Percentiles rank a stretch among this genome's conserved stretches.
These are phyloP conservation scores for Aphanomyces invadans DNA, from an alignment of 352 stramenopile genomes.

Conservation along the genomic window DNA sequence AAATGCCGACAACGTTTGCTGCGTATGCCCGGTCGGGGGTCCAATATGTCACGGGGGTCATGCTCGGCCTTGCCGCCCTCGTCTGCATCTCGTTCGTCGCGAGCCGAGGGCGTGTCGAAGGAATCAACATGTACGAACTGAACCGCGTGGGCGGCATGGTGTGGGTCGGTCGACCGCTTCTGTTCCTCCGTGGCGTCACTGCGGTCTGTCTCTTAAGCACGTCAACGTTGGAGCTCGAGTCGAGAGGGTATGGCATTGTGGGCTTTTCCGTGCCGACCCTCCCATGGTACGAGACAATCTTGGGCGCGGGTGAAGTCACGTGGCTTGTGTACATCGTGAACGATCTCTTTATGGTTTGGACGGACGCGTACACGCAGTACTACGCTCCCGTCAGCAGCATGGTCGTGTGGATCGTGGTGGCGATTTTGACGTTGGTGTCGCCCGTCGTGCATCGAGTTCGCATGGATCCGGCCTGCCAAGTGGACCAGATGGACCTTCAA, in stretches of 20 bases:
- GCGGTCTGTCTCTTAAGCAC: slow-evolving; percentile 11
- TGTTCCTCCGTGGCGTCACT: slow-evolving; percentile 13
- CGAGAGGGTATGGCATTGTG: not conserved
- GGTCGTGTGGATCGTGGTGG: not conserved
- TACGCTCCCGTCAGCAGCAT: slow-evolving; percentile 8
- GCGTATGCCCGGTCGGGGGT: slow-evolving; percentile 2
- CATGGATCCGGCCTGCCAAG: not conserved
- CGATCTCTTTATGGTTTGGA: slow-evolving; percentile 9
- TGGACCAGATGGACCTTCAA: not conserved
- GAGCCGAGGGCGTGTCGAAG: slow-evolving; percentile 16
- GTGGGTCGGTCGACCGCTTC: slow-evolving; percentile 13
- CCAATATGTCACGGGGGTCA: slow-evolving; percentile 16
- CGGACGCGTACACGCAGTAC: slow-evolving; percentile 3
- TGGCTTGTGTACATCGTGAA: slow-evolving; percentile 11
- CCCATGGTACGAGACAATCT: slow-evolving; percentile 17
- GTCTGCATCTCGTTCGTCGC: not conserved
- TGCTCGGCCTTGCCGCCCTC: not conserved
- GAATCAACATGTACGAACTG: slow-evolving; percentile 15
- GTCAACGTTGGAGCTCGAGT: not conserved
- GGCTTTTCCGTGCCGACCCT: not conserved
- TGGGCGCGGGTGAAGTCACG: slow-evolving; percentile 11
- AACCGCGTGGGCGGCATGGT: slow-evolving; percentile 21
- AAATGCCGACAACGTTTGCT: slow-evolving; percentile 11
- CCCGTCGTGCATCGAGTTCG: not conserved
- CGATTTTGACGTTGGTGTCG: not conserved